A percentile compares a stretch with the other conserved stretches of the same genome.
phyloP scores from a whole-genome alignment of 2,329 filamentous ascomycete genomes.

The Fusarium abutilonis region DNA sequence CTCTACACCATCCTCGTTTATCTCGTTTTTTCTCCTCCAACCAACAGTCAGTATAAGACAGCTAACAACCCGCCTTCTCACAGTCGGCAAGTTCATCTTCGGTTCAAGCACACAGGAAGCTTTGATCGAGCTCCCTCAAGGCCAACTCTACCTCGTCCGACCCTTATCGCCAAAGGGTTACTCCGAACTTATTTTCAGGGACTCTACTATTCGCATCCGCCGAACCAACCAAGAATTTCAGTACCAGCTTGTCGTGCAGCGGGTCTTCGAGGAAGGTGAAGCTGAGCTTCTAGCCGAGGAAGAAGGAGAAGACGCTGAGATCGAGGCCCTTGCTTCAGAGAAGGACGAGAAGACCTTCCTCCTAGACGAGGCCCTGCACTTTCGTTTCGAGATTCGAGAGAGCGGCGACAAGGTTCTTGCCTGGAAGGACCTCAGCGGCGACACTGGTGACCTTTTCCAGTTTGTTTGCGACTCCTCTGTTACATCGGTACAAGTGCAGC shows the following conservation, averaged over 20 bases:
- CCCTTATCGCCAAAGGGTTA: conserved; percentile 96
- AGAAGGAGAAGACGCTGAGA: conserved; percentile 81
- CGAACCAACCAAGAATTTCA: conserved; percentile 95
- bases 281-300: conserved; percentile 91
- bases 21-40: neutral
- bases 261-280: conserved; percentile 97
- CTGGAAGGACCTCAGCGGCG: conserved; percentile 94
- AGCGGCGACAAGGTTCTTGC: conserved; percentile 87
- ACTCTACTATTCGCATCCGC: conserved; percentile 90
- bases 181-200: conserved; percentile 98
- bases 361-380: conserved; percentile 89
- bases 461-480: conserved; percentile 89
- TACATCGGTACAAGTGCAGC: conserved; percentile 74
- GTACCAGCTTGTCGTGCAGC: conserved; percentile 95
- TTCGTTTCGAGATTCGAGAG: conserved; percentile 83
- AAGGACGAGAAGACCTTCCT: conserved; percentile 98
- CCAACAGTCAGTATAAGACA: conserved; percentile 14
- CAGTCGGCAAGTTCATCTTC: conserved; percentile 93
- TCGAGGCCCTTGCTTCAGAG: conserved; percentile 78
- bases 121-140: conserved; percentile 92
- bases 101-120: conserved; percentile 88
- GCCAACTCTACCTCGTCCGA: conserved; percentile 96
- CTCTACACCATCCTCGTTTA: neutral
- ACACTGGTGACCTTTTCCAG: conserved; percentile 94
- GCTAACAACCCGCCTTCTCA: conserved; percentile 24